phyloP scores from a whole-genome alignment of 2,329 filamentous ascomycete species.

The Talaromyces sp. region DNA sequence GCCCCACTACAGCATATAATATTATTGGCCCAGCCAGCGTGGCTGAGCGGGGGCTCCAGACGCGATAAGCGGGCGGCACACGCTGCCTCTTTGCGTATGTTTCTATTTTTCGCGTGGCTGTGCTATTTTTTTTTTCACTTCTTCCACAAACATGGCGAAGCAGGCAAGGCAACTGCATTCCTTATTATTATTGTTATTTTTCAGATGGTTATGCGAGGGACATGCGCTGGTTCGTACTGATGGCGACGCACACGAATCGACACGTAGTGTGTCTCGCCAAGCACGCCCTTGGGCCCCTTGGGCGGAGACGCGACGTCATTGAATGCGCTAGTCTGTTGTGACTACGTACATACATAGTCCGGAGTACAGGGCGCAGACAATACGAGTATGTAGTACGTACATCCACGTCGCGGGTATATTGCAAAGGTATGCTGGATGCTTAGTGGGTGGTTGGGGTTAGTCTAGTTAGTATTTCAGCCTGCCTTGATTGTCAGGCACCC shows the following conservation, averaged over 20 bases:
- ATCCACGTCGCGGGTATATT: no score
- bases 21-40: slow-evolving; percentile 2
- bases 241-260: neutral
- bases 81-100: neutral
- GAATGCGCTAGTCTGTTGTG: neutral
- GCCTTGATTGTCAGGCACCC: no score
- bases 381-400: neutral
- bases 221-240: no score
- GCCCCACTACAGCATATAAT: neutral
- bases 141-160: neutral
- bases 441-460: no score
- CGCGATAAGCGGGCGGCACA: slow-evolving; percentile 3
- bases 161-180: neutral
- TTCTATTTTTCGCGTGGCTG: slow-evolving; percentile 10
- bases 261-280: neutral
- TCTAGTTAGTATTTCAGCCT: no score
- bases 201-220: neutral
- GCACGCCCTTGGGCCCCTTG: neutral
- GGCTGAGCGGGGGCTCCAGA: slow-evolving; percentile 1
- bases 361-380: neutral
- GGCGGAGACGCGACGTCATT: neutral
- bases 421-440: no score
- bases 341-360: neutral
- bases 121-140: neutral
- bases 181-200: neutral